Percentiles rank a stretch among this genome's conserved stretches.
phyloP scores from a whole-genome alignment of 371 early-diverging fungal genomes.

The Mucor circinelloides region DNA sequence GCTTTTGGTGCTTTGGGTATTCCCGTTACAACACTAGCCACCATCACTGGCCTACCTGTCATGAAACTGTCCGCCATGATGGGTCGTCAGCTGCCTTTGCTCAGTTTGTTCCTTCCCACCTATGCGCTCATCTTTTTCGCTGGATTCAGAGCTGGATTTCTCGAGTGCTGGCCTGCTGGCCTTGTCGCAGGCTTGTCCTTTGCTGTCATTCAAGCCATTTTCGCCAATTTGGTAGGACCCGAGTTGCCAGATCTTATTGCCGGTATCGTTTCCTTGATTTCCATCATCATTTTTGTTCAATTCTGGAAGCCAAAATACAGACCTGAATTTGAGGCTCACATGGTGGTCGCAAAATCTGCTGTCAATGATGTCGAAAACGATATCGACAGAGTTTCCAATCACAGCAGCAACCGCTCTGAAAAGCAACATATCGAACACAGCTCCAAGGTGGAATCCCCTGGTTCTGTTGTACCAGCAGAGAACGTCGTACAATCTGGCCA shows the following conservation, averaged over 20 bases:
- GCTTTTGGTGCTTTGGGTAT: constrained; percentile 54
- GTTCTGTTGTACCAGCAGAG: background rate
- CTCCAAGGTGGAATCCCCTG: background rate
- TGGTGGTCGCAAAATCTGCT: background rate
- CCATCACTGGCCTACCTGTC: constrained; percentile 41
- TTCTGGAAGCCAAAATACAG: constrained; percentile 53
- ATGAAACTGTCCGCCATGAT: constrained; percentile 48
- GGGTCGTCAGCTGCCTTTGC: constrained; percentile 52
- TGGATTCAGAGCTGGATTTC: constrained; percentile 42
- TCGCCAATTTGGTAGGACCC: constrained; percentile 50
- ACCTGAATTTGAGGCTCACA: constrained; percentile 36
- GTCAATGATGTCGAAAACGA: constrained; percentile 17
- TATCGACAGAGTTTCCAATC: background rate
- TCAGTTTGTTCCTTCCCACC: constrained; percentile 43
- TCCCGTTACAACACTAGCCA: constrained; percentile 51
- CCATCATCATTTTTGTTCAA: constrained; percentile 43
- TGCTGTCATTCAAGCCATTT: constrained; percentile 45
- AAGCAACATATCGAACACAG: background rate
- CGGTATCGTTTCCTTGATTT: constrained; percentile 42
- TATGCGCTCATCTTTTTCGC: constrained; percentile 48
- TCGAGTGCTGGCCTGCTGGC: constrained; percentile 53
- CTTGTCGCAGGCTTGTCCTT: constrained; percentile 50
- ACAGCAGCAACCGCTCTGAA: background rate
- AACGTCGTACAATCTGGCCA: background rate
- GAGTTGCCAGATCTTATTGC: constrained; percentile 55